These are phyloP conservation scores for Trichoderma virens DNA, from an alignment of 495 filamentous ascomycete genomes.

Conservation along the genomic window DNA sequence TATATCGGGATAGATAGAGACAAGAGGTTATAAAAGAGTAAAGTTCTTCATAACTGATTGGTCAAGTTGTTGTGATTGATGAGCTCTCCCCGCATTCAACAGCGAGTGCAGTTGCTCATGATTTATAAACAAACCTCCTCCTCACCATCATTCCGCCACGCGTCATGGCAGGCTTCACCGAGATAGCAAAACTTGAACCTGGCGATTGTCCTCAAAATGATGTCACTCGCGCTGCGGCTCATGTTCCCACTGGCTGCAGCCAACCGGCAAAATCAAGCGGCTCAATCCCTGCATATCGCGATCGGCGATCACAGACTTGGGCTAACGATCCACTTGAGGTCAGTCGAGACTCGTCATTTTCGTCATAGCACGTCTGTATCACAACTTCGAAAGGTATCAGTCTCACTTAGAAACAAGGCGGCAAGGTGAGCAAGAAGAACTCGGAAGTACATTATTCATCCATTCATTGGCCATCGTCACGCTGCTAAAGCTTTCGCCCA, in stretches of 20 bases:
- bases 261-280: not conserved
- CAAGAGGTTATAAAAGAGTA: not conserved
- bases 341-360: not conserved
- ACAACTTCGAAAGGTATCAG: too few species aligned
- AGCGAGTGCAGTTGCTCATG: too few species aligned
- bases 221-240: not conserved
- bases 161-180: too few species aligned
- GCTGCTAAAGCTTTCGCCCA: not conserved
- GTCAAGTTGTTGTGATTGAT: too few species aligned
- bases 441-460: too few species aligned
- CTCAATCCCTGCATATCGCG: conserved; percentile 2
- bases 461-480: not conserved
- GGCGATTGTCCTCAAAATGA: not conserved
- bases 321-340: not conserved
- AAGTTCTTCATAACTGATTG: too few species aligned
- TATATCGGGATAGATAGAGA: not conserved
- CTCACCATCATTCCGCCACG: not conserved
- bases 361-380: not conserved
- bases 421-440: too few species aligned
- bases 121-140: not conserved
- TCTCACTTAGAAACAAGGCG: too few species aligned
- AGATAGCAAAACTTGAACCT: too few species aligned
- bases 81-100: too few species aligned
- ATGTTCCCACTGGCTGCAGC: not conserved
- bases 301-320: not conserved